Percentiles rank a stretch among this genome's conserved stretches.
Conservation (phyloP, 441 rosid species). For the Sinapis alba region DNA sequence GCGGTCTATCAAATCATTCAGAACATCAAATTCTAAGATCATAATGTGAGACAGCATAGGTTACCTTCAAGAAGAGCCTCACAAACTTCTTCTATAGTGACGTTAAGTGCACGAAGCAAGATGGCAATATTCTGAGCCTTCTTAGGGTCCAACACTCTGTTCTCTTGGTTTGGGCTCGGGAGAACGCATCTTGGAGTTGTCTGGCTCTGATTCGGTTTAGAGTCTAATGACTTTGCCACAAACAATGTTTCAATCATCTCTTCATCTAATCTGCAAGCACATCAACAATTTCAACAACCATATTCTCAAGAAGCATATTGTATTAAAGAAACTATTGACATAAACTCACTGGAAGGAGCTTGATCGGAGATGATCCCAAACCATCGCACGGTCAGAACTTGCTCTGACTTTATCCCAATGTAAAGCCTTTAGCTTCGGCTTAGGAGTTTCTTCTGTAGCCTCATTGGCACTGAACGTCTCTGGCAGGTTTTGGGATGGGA, state of each 20-base stretch:
- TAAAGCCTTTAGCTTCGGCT: slow-evolving; percentile 87
- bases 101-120: slow-evolving; percentile 78
- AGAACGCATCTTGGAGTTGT: slow-evolving; percentile 57
- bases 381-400: slow-evolving; percentile 98
- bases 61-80: slow-evolving; percentile 96
- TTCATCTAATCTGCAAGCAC: slow-evolving; percentile 84
- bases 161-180: slow-evolving; percentile 63
- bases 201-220: slow-evolving; percentile 57
- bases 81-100: slow-evolving; percentile 93
- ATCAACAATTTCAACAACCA: slow-evolving; percentile 11
- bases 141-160: slow-evolving; percentile 86
- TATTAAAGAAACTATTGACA: neutral
- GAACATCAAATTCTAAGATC: neutral
- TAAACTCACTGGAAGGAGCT: slow-evolving; percentile 84
- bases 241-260: slow-evolving; percentile 97
- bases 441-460: slow-evolving; percentile 56
- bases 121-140: slow-evolving; percentile 94
- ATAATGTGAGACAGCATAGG: neutral
- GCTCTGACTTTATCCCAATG: slow-evolving; percentile 99
- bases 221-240: slow-evolving; percentile 63
- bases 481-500: slow-evolving; percentile 48
- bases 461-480: slow-evolving; percentile 40
- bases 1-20: neutral
- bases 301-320: neutral
- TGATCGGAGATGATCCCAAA: slow-evolving; percentile 98